phyloP scores from a whole-genome alignment of 805 yeast genomes.

The Yarrowia sp. region DNA sequence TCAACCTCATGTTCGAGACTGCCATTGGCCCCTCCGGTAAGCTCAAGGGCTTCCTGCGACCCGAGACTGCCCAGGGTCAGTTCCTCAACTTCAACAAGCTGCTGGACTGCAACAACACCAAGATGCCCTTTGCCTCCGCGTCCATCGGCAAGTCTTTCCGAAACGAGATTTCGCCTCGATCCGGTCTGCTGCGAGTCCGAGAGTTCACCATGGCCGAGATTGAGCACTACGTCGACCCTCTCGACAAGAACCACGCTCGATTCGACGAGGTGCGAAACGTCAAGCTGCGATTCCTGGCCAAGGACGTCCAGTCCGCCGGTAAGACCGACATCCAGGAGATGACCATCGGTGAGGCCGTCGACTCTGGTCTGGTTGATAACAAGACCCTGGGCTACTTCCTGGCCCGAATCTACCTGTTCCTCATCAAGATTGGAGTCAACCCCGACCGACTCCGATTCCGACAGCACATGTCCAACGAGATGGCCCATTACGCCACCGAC shows the following conservation, averaged over 20 bases:
- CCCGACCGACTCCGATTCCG: constrained; percentile 83
- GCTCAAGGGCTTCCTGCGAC: constrained; percentile 91
- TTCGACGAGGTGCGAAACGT: constrained; percentile 74
- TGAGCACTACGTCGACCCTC: constrained; percentile 97
- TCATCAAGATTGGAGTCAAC: constrained; percentile 88
- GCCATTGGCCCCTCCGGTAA: constrained; percentile 99
- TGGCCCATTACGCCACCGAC: constrained; percentile 99
- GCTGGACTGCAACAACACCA: constrained; percentile 89
- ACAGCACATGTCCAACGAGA: constrained; percentile 97
- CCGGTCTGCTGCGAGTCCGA: constrained; percentile 96
- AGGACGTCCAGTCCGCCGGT: constrained; percentile 84
- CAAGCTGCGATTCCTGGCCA: constrained; percentile 76
- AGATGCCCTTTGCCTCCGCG: constrained; percentile 99
- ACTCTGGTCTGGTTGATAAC: constrained; percentile 84
- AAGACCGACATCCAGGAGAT: constrained; percentile 61
- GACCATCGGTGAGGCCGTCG: constrained; percentile 89
- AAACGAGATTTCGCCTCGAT: constrained; percentile 97
- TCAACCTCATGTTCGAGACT: constrained; percentile 98
- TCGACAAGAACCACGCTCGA: constrained; percentile 75
- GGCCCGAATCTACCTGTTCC: constrained; percentile 85
- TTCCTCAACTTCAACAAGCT: constrained; percentile 92
- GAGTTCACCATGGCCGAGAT: constrained; percentile 99
- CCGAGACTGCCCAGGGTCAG: constrained; percentile 99
- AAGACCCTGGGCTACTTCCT: constrained; percentile 96
- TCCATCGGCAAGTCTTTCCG: constrained; percentile 98